A percentile compares a stretch with the other conserved stretches of the same genome.
phyloP scores from a whole-genome alignment of 441 rosid species.

The Arabidopsis hybrid region DNA sequence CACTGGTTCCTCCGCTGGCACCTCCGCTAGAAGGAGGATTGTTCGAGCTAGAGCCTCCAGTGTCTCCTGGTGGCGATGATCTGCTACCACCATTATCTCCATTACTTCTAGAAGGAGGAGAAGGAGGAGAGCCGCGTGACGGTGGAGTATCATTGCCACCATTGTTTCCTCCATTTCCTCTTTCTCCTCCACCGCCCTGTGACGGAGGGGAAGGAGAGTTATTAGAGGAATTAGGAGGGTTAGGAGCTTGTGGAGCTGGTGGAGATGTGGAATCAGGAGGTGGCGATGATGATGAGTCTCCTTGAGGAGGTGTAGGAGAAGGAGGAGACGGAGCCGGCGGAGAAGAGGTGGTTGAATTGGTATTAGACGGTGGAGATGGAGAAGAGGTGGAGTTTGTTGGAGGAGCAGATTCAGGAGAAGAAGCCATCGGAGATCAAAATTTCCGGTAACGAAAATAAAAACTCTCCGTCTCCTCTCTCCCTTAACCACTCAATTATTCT shows the following conservation, averaged over 20 bases:
- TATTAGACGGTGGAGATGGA: constrained; percentile 51
- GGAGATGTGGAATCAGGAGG: constrained; percentile 43
- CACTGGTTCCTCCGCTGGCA: neutral
- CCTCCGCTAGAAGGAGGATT: constrained; percentile 30
- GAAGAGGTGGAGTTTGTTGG: constrained; percentile 48
- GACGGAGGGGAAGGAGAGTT: constrained; percentile 43
- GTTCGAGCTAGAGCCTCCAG: constrained; percentile 13
- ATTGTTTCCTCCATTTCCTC: constrained; percentile 3
- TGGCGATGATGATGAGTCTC: constrained; percentile 33
- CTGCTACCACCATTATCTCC: constrained; percentile 32
- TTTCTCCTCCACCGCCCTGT: constrained; percentile 1
- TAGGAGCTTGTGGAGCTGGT: constrained; percentile 47
- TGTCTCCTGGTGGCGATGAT: constrained; percentile 20
- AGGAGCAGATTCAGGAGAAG: constrained; percentile 57
- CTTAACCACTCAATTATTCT: constrained; percentile 36
- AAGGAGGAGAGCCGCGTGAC: constrained; percentile 39
- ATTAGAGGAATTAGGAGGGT: constrained; percentile 40
- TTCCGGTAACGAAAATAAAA: constrained; percentile 6
- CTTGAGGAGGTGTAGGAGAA: constrained; percentile 40
- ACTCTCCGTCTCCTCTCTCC: constrained; percentile 40
- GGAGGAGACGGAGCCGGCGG: constrained; percentile 45
- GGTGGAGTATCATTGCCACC: constrained; percentile 37
- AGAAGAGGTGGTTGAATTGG: constrained; percentile 46
- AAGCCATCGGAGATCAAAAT: constrained; percentile 41
- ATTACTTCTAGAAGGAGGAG: constrained; percentile 28